These are phyloP conservation scores for Cladosporium sp. DNA, from an alignment of 2,329 filamentous ascomycete species.

Conservation along the genomic window DNA sequence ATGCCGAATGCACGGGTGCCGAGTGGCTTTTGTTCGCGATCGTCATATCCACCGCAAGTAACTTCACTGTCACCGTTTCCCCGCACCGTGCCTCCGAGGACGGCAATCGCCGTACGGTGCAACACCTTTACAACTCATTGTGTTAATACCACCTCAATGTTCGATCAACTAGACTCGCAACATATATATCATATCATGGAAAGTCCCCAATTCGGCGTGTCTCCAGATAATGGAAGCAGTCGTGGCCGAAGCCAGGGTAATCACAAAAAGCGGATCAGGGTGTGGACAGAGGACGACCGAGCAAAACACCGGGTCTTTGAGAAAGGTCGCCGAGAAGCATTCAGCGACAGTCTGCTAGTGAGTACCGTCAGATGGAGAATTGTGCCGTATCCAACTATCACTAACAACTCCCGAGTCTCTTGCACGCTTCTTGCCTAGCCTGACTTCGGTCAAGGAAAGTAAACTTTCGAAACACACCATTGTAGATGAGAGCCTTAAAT, in stretches of 20 bases:
- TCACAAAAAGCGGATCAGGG: conserved; percentile 9
- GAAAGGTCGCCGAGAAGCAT: conserved; percentile 17
- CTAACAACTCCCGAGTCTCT: conserved; percentile 2
- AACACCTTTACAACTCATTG: too few species aligned
- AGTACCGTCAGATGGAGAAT: not conserved
- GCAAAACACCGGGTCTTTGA: conserved; percentile 16
- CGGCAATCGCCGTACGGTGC: too few species aligned
- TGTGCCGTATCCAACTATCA: not conserved
- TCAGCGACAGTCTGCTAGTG: conserved; percentile 15
- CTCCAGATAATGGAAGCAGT: not conserved
- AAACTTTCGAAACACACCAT: conserved; percentile 19
- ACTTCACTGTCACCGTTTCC: too few species aligned
- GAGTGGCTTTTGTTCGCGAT: too few species aligned
- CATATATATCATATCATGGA: not conserved
- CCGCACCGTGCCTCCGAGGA: too few species aligned
- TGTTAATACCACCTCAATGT: too few species aligned
- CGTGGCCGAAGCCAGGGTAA: not conserved
- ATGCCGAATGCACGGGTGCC: too few species aligned
- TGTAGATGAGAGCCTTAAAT: conserved; percentile 14
- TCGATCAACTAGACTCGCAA: too few species aligned
- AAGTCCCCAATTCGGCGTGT: not conserved
- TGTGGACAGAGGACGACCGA: conserved; percentile 11
- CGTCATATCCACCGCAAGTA: too few species aligned
- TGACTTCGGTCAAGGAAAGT: conserved; percentile 15
- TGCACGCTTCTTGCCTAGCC: conserved; percentile 13